A percentile compares a stretch with the other conserved stretches of the same genome.
These are phyloP conservation scores for Populus nigra DNA, from an alignment of 345 rosid species.

Conservation along the genomic window DNA sequence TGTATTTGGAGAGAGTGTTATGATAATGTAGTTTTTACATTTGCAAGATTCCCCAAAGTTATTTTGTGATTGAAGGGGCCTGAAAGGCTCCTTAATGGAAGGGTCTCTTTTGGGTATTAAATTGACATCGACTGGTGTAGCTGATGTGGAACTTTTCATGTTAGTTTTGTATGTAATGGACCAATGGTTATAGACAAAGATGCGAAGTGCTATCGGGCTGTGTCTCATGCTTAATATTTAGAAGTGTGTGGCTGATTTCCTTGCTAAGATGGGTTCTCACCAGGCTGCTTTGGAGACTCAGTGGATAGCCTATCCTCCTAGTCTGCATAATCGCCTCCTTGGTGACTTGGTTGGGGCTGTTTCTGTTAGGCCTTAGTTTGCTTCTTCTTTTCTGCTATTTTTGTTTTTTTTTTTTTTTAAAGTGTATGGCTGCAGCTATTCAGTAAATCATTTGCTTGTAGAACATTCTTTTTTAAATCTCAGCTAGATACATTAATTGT, in stretches of 20 bases:
- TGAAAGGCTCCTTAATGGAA: not conserved
- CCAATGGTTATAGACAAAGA: not conserved
- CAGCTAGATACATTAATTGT: slow-evolving; percentile 1
- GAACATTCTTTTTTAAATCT: not conserved
- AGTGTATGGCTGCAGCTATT: no score
- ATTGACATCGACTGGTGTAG: not conserved
- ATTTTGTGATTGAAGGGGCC: not conserved
- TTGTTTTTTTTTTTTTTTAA: no score
- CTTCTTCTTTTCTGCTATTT: no score
- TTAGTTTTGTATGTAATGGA: not conserved
- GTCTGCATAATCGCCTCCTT: no score
- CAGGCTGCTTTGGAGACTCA: no score
- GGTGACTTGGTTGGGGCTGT: no score
- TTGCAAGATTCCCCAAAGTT: not conserved
- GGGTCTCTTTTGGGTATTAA: not conserved
- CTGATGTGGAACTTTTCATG: not conserved
- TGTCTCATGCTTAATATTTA: not conserved
- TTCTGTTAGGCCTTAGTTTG: no score
- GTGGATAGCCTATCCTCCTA: no score
- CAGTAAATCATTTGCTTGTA: not conserved
- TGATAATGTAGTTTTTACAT: not conserved
- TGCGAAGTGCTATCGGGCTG: not conserved
- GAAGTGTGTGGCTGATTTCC: not conserved
- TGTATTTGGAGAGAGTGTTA: not conserved
- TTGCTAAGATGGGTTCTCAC: no score